Percentiles rank a stretch among this genome's conserved stretches.
phyloP scores from a whole-genome alignment of 2,329 filamentous ascomycete genomes.

The Aureobasidium subglaciale region DNA sequence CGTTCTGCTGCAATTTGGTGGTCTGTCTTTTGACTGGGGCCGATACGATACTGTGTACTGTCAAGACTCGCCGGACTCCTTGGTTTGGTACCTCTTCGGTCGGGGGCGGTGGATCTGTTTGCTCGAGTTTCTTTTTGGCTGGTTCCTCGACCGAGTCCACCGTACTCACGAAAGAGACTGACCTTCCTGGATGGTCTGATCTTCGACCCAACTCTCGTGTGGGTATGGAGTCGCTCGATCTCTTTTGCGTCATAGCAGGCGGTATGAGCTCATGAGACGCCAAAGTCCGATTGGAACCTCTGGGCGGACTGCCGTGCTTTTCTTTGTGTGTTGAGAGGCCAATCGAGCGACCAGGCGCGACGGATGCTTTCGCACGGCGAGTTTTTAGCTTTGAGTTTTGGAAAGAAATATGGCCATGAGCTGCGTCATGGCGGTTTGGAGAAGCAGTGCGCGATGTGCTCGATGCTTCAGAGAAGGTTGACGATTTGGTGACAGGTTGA shows the following conservation, averaged over 20 bases:
- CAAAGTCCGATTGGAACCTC: neutral
- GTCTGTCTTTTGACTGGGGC: neutral
- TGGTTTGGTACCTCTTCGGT: neutral
- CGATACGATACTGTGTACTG: neutral
- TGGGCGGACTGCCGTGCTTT: neutral
- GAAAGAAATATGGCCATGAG: neutral
- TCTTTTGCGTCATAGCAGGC: neutral
- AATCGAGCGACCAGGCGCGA: neutral
- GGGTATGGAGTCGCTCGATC: neutral
- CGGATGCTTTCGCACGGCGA: neutral
- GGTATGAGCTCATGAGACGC: neutral
- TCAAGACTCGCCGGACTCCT: neutral
- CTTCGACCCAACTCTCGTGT: neutral
- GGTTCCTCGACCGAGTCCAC: neutral
- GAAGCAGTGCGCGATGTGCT: neutral
- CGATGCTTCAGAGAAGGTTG: slow-evolving; percentile 2
- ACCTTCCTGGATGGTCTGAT: neutral
- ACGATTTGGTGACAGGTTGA: neutral
- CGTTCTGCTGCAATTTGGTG: neutral
- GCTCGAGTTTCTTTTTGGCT: neutral
- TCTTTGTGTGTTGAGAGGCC: neutral
- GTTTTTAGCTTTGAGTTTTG: neutral
- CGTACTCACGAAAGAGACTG: neutral
- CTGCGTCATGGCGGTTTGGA: neutral
- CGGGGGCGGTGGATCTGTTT: neutral